A percentile compares a stretch with the other conserved stretches of the same genome.
Conservation (phyloP, 805 yeast genomes). For the Torulaspora quercuum region DNA sequence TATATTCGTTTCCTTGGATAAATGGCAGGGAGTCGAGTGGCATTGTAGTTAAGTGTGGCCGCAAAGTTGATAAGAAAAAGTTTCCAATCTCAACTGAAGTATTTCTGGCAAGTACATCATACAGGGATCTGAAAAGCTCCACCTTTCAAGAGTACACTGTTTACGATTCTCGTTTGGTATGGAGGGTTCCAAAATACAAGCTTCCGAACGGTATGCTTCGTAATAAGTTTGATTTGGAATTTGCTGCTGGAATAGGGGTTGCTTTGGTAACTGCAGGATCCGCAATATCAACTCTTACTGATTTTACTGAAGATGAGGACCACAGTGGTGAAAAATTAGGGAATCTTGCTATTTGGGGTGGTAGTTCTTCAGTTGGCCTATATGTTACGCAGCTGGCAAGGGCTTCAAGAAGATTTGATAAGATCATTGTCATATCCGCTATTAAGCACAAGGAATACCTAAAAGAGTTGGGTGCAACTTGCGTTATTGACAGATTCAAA, state of each 20-base stretch:
- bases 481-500: conserved; percentile 38
- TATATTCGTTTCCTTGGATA: conserved; percentile 49
- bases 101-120: conserved; percentile 45
- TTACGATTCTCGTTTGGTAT: conserved; percentile 44
- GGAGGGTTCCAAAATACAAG: conserved; percentile 40
- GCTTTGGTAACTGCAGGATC: conserved; percentile 45
- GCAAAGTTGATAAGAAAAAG: conserved; percentile 28
- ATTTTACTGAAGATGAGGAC: conserved; percentile 11
- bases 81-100: conserved; percentile 40
- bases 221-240: conserved; percentile 29
- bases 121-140: conserved; percentile 45
- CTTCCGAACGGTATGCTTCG: conserved; percentile 19
- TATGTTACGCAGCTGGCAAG: conserved; percentile 44
- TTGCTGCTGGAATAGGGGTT: conserved; percentile 47
- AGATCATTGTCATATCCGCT: conserved; percentile 46
- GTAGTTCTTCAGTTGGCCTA: conserved; percentile 46
- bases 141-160: conserved; percentile 48
- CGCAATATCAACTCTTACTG: conserved; percentile 29
- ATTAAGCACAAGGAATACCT: conserved; percentile 38
- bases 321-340: conserved; percentile 15
- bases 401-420: conserved; percentile 36
- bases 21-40: conserved; percentile 50
- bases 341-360: conserved; percentile 46
- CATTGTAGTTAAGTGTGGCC: conserved; percentile 37
- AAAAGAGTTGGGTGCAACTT: conserved; percentile 43